phyloP scores from a whole-genome alignment of 1,284 basidiomycete genomes.

The Melampsora americana region DNA sequence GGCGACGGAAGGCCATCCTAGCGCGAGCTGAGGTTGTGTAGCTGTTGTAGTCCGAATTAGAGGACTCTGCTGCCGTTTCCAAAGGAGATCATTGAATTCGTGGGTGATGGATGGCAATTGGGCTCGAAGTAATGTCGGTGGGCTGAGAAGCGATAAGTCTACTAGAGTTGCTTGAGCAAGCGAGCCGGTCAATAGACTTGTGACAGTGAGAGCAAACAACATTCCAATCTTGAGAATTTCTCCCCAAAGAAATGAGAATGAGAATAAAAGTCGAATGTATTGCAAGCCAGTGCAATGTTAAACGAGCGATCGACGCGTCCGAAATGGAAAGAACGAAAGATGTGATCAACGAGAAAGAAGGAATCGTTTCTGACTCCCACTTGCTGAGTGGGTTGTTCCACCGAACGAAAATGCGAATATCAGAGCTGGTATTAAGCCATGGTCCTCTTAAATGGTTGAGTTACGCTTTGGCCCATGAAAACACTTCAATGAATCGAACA shows the following conservation, averaged over 20 bases:
- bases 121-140: neutral
- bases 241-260: neutral
- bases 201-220: neutral
- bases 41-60: neutral
- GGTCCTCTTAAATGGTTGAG: too few relatives aligned
- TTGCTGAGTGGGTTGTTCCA: too few relatives aligned
- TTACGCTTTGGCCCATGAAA: too few relatives aligned
- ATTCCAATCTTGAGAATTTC: neutral
- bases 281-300: slow-evolving; percentile 5
- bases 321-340: too few relatives aligned
- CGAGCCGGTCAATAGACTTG: neutral
- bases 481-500: too few relatives aligned
- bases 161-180: neutral
- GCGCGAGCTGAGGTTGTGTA: slow-evolving; percentile 7
- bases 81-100: neutral
- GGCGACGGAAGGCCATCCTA: neutral
- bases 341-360: too few relatives aligned
- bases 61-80: neutral
- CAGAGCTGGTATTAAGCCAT: too few relatives aligned
- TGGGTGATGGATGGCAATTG: slow-evolving; percentile 1
- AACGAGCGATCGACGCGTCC: neutral
- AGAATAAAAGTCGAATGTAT: neutral
- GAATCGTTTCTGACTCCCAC: too few relatives aligned
- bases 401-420: too few relatives aligned
- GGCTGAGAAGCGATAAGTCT: neutral